Evolutionary conservation across 1,139 yeast genomes (phyloP).

Genomic region (Candida sp.): DNA sequence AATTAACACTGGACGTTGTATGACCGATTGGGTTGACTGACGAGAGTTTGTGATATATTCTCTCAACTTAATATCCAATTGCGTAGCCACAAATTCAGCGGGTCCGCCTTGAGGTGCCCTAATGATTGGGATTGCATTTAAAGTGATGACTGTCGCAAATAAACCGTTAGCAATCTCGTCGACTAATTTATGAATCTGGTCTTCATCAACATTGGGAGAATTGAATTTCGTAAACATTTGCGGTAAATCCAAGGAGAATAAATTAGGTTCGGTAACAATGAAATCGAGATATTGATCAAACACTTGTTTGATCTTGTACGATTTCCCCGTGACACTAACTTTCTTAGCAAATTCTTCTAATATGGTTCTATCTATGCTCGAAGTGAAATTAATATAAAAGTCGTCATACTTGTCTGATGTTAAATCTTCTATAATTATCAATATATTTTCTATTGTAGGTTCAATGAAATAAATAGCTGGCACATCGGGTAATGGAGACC

Average conservation of each 20-base stretch:
- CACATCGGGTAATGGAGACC: conserved; percentile 86
- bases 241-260: conserved; percentile 74
- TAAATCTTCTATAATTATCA: conserved; percentile 67
- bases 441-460: conserved; percentile 77
- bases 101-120: conserved; percentile 94
- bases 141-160: conserved; percentile 74
- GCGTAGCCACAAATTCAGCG: conserved; percentile 89
- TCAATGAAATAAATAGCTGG: conserved; percentile 91
- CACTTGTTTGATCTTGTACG: conserved; percentile 76
- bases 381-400: conserved; percentile 82
- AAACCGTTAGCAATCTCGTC: conserved; percentile 75
- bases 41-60: conserved; percentile 79
- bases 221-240: conserved; percentile 68
- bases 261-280: conserved; percentile 87
- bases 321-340: conserved; percentile 68
- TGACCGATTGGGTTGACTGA: conserved; percentile 22
- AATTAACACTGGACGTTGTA: conserved; percentile 72
- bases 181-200: conserved; percentile 65
- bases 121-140: conserved; percentile 80
- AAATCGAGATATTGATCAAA: conserved; percentile 92
- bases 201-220: conserved; percentile 70
- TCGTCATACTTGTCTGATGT: conserved; percentile 71
- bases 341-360: conserved; percentile 87
- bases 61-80: conserved; percentile 75
- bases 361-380: conserved; percentile 70